phyloP scores from a whole-genome alignment of 805 yeast species.

The Saturnispora quitensis region DNA sequence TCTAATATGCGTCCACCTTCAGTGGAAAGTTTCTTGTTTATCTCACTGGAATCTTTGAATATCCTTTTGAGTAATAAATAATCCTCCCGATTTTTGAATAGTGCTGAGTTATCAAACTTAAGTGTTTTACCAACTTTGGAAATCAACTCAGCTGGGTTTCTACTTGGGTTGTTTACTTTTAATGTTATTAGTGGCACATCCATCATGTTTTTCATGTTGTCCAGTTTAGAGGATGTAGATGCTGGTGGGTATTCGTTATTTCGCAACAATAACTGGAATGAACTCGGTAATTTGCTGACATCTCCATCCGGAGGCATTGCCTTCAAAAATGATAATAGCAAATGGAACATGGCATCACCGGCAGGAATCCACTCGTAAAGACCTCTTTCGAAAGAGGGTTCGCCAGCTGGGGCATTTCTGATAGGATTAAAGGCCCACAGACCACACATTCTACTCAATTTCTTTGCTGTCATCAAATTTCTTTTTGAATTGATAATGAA shows the following conservation, averaged over 20 bases:
- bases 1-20: constrained; percentile 59
- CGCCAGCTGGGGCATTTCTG: constrained; percentile 29
- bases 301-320: constrained; percentile 63
- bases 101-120: constrained; percentile 58
- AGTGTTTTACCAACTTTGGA: constrained; percentile 49
- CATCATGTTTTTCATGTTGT: constrained; percentile 20
- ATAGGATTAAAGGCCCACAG: constrained; percentile 68
- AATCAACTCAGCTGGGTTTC: constrained; percentile 50
- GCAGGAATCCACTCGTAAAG: constrained; percentile 70
- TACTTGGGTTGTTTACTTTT: constrained; percentile 34
- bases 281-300: constrained; percentile 48
- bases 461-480: constrained; percentile 71
- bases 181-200: constrained; percentile 31
- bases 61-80: constrained; percentile 64
- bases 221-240: constrained; percentile 19
- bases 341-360: constrained; percentile 78
- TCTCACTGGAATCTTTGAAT: constrained; percentile 48
- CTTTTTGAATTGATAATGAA: constrained; percentile 71
- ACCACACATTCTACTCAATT: constrained; percentile 73
- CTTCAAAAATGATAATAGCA: constrained; percentile 65
- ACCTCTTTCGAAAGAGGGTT: constrained; percentile 53
- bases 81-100: constrained; percentile 69
- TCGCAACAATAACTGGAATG: constrained; percentile 55
- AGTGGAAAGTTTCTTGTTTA: constrained; percentile 56
- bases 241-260: constrained; percentile 73